Conservation (phyloP, 805 yeast genomes). For the Kluyveromyces siamensis region DNA sequence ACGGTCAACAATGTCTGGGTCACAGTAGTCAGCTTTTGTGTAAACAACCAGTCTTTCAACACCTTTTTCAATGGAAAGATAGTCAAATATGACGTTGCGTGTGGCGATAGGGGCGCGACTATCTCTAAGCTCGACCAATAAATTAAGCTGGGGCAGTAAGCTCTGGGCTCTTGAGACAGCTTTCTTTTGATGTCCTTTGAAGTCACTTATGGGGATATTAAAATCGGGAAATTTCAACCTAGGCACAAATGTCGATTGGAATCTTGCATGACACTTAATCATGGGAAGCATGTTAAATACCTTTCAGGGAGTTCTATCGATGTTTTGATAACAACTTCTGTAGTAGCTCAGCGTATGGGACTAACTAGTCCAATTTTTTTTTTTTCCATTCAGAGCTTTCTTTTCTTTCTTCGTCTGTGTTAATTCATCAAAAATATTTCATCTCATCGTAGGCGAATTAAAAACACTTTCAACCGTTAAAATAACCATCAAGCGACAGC, state of each 20-base stretch:
- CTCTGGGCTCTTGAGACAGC: constrained; percentile 62
- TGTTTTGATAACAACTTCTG: no score
- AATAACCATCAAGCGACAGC: no score
- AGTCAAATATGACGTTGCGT: constrained; percentile 69
- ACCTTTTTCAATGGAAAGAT: constrained; percentile 36
- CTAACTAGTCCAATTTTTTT: no score
- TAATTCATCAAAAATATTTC: no score
- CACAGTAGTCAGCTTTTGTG: constrained; percentile 54
- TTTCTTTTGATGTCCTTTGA: constrained; percentile 83
- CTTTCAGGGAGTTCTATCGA: not conserved
- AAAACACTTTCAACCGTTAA: no score
- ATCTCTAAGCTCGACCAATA: constrained; percentile 80
- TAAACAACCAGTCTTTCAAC: constrained; percentile 42
- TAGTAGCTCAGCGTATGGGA: no score
- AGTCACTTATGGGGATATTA: constrained; percentile 61
- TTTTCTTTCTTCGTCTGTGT: no score
- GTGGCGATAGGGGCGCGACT: constrained; percentile 83
- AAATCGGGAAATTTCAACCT: constrained; percentile 66
- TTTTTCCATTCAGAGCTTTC: no score
- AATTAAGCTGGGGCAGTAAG: constrained; percentile 70
- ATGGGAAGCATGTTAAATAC: constrained; percentile 2
- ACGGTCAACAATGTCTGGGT: constrained; percentile 13
- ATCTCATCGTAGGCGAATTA: no score
- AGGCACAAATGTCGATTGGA: constrained; percentile 43
- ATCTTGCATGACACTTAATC: constrained; percentile 2